Conservation (phyloP, 495 filamentous ascomycete genomes). For the Immersiella caudata region DNA sequence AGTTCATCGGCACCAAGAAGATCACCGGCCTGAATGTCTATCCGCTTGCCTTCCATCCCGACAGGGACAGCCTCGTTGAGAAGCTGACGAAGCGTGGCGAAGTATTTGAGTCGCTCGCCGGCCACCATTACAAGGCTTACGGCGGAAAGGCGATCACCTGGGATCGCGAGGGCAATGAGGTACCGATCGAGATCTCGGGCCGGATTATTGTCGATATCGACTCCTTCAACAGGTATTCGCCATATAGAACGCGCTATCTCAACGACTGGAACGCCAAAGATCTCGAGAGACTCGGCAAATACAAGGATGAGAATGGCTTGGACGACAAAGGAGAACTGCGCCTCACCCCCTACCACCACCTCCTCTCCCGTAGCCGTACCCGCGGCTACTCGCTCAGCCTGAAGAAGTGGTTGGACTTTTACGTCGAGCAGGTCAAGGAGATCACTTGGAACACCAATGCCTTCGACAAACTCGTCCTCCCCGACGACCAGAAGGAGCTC, state of each 20-base stretch:
- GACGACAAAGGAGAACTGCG: conserved; percentile 26
- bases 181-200: conserved; percentile 34
- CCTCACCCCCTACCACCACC: conserved; percentile 45
- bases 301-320: conserved; percentile 27
- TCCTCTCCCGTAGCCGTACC: conserved; percentile 45
- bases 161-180: conserved; percentile 40
- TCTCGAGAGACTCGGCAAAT: conserved; percentile 30
- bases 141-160: conserved; percentile 49
- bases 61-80: conserved; percentile 43
- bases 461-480: conserved; percentile 60
- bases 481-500: conserved; percentile 54
- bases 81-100: conserved; percentile 51
- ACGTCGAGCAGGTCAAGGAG: conserved; percentile 39
- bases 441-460: conserved; percentile 57
- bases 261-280: conserved; percentile 39
- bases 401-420: conserved; percentile 50
- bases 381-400: conserved; percentile 49
- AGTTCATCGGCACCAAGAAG: conserved; percentile 58
- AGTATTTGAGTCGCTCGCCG: conserved; percentile 56
- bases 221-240: conserved; percentile 41
- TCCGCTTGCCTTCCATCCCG: conserved; percentile 59
- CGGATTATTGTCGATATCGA: conserved; percentile 43
- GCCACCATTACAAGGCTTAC: conserved; percentile 61
- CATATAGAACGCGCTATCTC: conserved; percentile 31
- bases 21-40: conserved; percentile 59